phyloP scores from a whole-genome alignment of 306 rosid species.

The Cercis canadensis region DNA sequence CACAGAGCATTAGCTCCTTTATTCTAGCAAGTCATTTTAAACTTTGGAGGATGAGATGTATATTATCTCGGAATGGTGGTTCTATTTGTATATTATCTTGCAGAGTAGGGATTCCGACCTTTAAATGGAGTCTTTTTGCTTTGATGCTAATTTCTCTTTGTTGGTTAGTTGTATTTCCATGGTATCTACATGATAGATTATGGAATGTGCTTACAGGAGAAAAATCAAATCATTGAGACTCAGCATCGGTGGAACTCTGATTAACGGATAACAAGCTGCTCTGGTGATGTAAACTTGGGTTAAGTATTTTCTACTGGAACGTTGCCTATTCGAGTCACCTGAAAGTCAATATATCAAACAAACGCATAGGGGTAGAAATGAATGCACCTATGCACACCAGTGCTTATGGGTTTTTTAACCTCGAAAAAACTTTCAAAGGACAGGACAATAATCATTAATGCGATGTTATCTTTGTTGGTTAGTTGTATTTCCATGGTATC shows the following conservation, averaged over 20 bases:
- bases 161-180: not conserved
- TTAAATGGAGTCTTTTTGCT: not conserved
- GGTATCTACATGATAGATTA: not conserved
- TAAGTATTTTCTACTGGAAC: too few species aligned
- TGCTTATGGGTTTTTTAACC: too few species aligned
- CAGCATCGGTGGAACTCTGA: not conserved
- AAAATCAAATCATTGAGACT: not conserved
- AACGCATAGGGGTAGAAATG: not conserved
- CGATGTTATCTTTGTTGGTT: not conserved
- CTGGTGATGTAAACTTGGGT: not conserved
- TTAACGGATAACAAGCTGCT: not conserved
- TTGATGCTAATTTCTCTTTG: not conserved
- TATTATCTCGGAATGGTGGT: too few species aligned
- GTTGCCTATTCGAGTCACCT: not conserved
- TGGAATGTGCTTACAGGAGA: conserved; percentile 4
- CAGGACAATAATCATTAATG: too few species aligned
- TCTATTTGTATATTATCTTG: not conserved
- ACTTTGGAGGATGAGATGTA: too few species aligned
- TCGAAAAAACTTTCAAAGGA: too few species aligned
- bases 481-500: not conserved
- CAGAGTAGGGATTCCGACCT: not conserved
- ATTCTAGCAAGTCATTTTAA: too few species aligned
- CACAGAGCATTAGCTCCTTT: too few species aligned
- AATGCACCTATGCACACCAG: too few species aligned
- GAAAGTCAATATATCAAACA: not conserved